A percentile compares a stretch with the other conserved stretches of the same genome.
Evolutionary conservation across 139 green algal species (phyloP).

Genomic region (Chlorella sp.): DNA sequence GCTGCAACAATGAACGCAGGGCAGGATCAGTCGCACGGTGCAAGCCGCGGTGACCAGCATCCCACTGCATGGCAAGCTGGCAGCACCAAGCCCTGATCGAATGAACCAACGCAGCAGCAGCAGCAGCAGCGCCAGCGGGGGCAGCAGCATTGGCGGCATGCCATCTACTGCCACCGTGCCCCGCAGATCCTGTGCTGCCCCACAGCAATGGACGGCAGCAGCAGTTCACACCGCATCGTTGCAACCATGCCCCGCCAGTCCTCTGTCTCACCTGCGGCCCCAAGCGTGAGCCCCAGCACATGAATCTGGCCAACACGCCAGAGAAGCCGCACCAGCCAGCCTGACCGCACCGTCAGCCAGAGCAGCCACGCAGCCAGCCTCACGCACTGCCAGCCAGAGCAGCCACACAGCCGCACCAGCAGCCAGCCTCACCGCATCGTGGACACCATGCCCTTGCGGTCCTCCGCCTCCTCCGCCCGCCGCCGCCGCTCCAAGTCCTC

Average conservation of each 20-base stretch:
- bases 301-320: too few relatives aligned
- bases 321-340: not conserved
- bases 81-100: too few relatives aligned
- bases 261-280: conserved; percentile 38
- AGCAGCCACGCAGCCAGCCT: too few relatives aligned
- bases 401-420: too few relatives aligned
- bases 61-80: too few relatives aligned
- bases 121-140: not conserved
- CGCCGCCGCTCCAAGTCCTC: conserved; percentile 55
- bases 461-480: conserved; percentile 36
- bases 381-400: too few relatives aligned
- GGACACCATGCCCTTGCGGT: conserved; percentile 9
- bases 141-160: not conserved
- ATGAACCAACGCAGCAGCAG: too few relatives aligned
- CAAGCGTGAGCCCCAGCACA: too few relatives aligned
- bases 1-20: too few relatives aligned
- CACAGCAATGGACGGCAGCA: not conserved
- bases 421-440: not conserved
- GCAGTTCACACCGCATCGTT: not conserved
- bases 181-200: not conserved
- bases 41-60: too few relatives aligned
- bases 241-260: conserved; percentile 17
- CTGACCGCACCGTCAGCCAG: not conserved
- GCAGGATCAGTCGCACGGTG: too few relatives aligned
- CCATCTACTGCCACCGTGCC: not conserved